A percentile compares a stretch with the other conserved stretches of the same genome.
Conservation (phyloP, 495 filamentous ascomycete species). For the Daldinia grandis region DNA sequence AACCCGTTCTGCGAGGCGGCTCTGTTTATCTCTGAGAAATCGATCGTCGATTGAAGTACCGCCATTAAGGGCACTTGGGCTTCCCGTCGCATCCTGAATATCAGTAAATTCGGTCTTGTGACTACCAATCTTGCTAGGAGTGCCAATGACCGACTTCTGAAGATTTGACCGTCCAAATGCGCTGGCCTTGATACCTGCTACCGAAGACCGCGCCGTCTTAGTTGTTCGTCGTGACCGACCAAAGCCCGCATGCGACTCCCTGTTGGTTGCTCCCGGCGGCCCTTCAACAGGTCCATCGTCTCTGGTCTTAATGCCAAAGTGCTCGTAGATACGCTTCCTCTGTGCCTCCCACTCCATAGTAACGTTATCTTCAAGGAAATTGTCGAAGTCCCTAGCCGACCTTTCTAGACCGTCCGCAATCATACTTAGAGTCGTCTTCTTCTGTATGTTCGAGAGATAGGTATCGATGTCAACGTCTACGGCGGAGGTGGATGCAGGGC, state of each 20-base stretch:
- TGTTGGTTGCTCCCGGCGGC: slow-evolving; percentile 64
- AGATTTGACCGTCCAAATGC: slow-evolving; percentile 75
- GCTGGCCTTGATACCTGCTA: slow-evolving; percentile 60
- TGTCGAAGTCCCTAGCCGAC: slow-evolving; percentile 87
- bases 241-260: slow-evolving; percentile 59
- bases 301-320: slow-evolving; percentile 85
- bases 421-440: slow-evolving; percentile 90
- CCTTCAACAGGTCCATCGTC: slow-evolving; percentile 57
- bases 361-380: slow-evolving; percentile 91
- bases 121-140: slow-evolving; percentile 66
- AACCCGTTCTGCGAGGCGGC: slow-evolving; percentile 76
- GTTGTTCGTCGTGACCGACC: slow-evolving; percentile 62
- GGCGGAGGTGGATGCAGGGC: slow-evolving; percentile 37
- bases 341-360: slow-evolving; percentile 96
- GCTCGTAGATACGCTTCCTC: slow-evolving; percentile 88
- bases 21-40: slow-evolving; percentile 80
- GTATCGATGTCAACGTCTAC: slow-evolving; percentile 81
- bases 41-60: slow-evolving; percentile 69
- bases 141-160: slow-evolving; percentile 85
- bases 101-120: slow-evolving; percentile 72
- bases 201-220: slow-evolving; percentile 47
- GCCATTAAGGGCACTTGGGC: slow-evolving; percentile 46
- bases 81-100: slow-evolving; percentile 63
- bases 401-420: slow-evolving; percentile 87
- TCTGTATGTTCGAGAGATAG: slow-evolving; percentile 83